These are phyloP conservation scores for Colletotrichum nymphaeae DNA, from an alignment of 2,329 filamentous ascomycete genomes.

Conservation along the genomic window DNA sequence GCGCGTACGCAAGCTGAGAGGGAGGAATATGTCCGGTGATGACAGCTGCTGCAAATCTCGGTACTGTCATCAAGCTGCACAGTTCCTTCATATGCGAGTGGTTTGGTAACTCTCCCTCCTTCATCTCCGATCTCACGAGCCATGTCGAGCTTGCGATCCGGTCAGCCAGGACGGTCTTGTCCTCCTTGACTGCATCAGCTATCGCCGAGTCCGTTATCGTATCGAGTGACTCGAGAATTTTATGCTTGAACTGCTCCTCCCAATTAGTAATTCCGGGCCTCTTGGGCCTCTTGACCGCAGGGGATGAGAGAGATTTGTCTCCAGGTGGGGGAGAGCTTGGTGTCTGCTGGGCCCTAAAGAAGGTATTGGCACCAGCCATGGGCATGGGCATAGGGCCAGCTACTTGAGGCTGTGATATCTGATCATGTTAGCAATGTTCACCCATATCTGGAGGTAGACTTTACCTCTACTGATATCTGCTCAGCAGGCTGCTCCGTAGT, in stretches of 20 bases:
- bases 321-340: neutral
- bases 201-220: slow-evolving; percentile 18
- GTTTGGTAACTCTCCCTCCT: slow-evolving; percentile 46
- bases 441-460: neutral
- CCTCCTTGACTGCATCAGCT: neutral
- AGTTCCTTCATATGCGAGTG: slow-evolving; percentile 50
- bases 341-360: slow-evolving; percentile 43
- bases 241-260: slow-evolving; percentile 40
- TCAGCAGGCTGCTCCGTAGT: neutral
- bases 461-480: slow-evolving; percentile 4
- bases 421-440: slow-evolving; percentile 1
- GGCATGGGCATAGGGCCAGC: slow-evolving; percentile 42
- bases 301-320: neutral
- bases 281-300: slow-evolving; percentile 5
- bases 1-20: slow-evolving; percentile 42
- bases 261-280: neutral
- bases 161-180: slow-evolving; percentile 11
- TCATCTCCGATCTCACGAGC: slow-evolving; percentile 38
- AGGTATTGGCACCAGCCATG: slow-evolving; percentile 50
- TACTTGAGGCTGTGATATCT: neutral
- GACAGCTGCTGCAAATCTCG: slow-evolving; percentile 46
- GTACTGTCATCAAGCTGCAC: slow-evolving; percentile 38
- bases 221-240: slow-evolving; percentile 22
- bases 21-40: slow-evolving; percentile 42
- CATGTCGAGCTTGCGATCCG: slow-evolving; percentile 42